These are phyloP conservation scores for Populus tomentosa DNA, from an alignment of 441 rosid genomes.

Conservation along the genomic window DNA sequence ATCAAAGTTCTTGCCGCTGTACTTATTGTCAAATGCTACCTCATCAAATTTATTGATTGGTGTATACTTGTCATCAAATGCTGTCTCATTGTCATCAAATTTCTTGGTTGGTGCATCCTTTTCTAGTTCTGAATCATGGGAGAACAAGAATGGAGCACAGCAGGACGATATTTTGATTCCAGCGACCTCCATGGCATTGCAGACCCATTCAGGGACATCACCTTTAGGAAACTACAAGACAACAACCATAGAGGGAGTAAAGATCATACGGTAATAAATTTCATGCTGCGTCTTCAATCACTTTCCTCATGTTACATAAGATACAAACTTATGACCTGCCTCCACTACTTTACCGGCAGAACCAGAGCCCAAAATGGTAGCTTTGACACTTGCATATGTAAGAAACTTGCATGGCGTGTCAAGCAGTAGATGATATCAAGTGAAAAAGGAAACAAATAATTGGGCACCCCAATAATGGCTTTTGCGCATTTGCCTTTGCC, in stretches of 20 bases:
- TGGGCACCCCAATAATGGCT: background rate
- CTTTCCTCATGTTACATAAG: background rate
- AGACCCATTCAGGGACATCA: slow-evolving; percentile 71
- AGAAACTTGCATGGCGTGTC: background rate
- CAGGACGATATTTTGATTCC: slow-evolving; percentile 63
- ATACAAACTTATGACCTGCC: background rate
- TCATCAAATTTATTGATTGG: background rate
- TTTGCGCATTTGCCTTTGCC: background rate
- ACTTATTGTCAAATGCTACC: background rate
- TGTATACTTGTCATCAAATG: background rate
- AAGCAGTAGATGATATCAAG: background rate
- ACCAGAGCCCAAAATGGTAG: background rate
- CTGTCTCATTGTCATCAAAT: background rate
- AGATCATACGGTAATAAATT: background rate
- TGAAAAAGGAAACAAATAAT: background rate
- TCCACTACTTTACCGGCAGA: background rate
- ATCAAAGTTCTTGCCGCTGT: background rate
- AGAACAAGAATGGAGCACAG: slow-evolving; percentile 29
- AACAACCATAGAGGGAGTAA: slow-evolving; percentile 9
- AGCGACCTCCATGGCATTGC: slow-evolving; percentile 86
- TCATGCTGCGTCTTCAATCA: background rate
- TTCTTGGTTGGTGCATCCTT: slow-evolving; percentile 1
- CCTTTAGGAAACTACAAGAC: slow-evolving; percentile 64
- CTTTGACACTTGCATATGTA: background rate
- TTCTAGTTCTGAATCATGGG: slow-evolving; percentile 6